Evolutionary conservation across 306 rosid genomes (phyloP), one percentile per base, ranked within the genome.

Genomic region (Pyrus betulifolia): DNA sequence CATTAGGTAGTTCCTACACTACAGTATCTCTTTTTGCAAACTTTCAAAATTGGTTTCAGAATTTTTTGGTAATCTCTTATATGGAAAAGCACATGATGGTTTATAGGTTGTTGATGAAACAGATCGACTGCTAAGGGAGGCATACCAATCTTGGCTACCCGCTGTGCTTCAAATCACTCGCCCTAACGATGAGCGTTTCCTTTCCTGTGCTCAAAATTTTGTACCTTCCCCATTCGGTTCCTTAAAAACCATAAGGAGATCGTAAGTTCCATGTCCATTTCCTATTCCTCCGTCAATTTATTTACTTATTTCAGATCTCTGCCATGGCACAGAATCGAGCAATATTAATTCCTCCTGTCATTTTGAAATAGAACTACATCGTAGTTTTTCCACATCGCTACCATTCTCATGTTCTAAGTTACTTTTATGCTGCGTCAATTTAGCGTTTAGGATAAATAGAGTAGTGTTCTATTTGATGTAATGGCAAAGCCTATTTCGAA

Each of bases 81-180:
- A 40, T 27, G 42, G 30, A 12, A 60, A 74, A 74, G 21, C 30
- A 11, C 76, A 40, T 64, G 84, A 74, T 91, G 78, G 80, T 79
- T n/a, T 78, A 67, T 70, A 95, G 98, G 98, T 95, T 72, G 91
- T 92, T 76, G 98, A 95, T 83, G 98, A 95, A 88, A 89, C 97
- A 30, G 96, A 95, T 81, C 87, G 96, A 44, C 76, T 95, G 78
- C 95, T 92, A 8, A 88, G 97, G 79, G 97, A 95, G 82, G 89
- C 97, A 75, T 92, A 95, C 80, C 98, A 95, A 72, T 90, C 93
- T 27, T 92, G 97, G 97, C 88, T 95, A 67, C 97, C 97, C 70
- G 86, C 91, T 17, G 96, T 90, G 80, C 92, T 95, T 76, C 88
- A 83, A 63, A 78, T 83, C 83, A 85, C 27, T 25, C 88, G 74